phyloP scores from a whole-genome alignment of 2,329 filamentous ascomycete genomes.

The Aspergillus arachidicola region DNA sequence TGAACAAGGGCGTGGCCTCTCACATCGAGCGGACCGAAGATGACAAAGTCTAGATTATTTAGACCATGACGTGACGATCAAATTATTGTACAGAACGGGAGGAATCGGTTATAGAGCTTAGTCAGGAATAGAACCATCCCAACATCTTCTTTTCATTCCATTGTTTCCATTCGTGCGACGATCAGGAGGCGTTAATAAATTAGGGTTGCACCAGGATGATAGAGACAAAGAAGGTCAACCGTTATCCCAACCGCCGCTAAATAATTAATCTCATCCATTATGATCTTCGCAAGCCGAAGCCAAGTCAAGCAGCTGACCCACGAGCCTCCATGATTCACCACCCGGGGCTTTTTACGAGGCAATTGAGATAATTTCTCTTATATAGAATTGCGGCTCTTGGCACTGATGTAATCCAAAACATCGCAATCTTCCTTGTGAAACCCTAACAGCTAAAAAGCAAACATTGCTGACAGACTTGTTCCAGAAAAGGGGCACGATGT shows the following conservation, averaged over 20 bases:
- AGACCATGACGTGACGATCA: background rate
- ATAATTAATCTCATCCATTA: background rate
- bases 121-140: background rate
- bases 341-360: background rate
- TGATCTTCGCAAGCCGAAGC: background rate
- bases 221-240: background rate
- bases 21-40: constrained; percentile 25
- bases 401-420: background rate
- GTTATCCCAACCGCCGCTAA: background rate
- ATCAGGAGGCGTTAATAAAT: background rate
- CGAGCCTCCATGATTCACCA: background rate
- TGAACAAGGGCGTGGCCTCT: constrained; percentile 27
- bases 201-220: background rate
- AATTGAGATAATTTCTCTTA: background rate
- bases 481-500: background rate
- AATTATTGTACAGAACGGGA: background rate
- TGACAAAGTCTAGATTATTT: constrained; percentile 9
- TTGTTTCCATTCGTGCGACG: background rate
- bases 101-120: background rate
- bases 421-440: background rate
- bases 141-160: background rate
- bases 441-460: background rate
- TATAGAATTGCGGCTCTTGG: background rate
- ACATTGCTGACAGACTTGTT: background rate
- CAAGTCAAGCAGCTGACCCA: background rate